Base-by-base conservation (phyloP, 345 rosid species). In the Mangifera indica region DNA sequence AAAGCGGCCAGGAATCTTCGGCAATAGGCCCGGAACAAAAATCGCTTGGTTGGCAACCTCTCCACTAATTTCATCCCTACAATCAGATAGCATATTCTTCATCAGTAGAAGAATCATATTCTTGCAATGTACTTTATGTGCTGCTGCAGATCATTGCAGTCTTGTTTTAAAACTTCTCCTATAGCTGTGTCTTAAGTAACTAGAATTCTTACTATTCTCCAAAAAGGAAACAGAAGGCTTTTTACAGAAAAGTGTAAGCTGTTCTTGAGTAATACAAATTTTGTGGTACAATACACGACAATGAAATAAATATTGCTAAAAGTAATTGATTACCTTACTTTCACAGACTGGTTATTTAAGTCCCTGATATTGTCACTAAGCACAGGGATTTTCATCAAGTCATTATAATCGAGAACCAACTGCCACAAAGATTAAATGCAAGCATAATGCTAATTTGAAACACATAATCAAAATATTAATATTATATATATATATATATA, bases 361-460 rank as follows among this genome's bases (percentile, higher is more conserved):
- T 79, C 82, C 54, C 66, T 67, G 70, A 86, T 21, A 68, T 32
- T 79, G 80, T 85, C 81, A 65, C 79, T 86, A 20, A 89, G 64
- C 60, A 85, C 10, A 1, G 91, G 82, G 63, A 89, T 86, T 68
- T 82, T 85, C 86, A 83, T 88, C 63, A 85, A 67, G 79, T 90
- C 98, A 2, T 84, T 61, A 84, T 87, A 83, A 80, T 88, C 94
- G 55, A 92, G 87, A 72, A 84, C 87, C 74, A 83, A 67, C 96
- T 90, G 90, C 81, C 72, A 80, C 26, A 70, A 40, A 73, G 69
- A 82, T n/a, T n/a, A n/a, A 63, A 68, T 65, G 44, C 49, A 21
- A 67, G 57, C 42, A 55, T 63, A 61, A 32, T 3, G 32, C 49
- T 60, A 49, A 49, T 60, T 34, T 25, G 57, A 29, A 48, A 60